Conservation (phyloP, 1,139 yeast species). For the Hyphopichia wangnamkhiaoensis region DNA sequence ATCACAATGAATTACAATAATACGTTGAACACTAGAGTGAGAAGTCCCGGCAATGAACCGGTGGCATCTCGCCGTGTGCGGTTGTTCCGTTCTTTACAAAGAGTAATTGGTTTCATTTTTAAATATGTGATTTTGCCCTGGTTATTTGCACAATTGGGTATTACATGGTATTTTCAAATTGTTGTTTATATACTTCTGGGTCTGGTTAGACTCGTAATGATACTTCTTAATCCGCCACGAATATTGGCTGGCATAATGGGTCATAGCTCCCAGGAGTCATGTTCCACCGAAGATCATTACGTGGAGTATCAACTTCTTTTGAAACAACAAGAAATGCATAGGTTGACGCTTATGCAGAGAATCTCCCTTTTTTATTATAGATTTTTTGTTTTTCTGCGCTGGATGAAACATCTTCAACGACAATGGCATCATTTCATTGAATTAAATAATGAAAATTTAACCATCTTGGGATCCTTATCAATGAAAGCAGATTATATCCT, state of each 20-base stretch:
- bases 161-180: constrained; percentile 3
- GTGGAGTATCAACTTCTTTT: constrained; percentile 2
- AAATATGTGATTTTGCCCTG: constrained; percentile 5
- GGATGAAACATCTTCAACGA: neutral
- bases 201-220: neutral
- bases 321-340: neutral
- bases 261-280: too few species aligned
- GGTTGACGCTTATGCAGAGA: constrained; percentile 2
- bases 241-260: too few species aligned
- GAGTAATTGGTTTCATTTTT: constrained; percentile 2
- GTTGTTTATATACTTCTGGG: neutral
- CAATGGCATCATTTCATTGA: neutral
- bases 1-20: constrained; percentile 9
- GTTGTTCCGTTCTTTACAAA: neutral
- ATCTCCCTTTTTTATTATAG: constrained; percentile 2
- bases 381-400: neutral
- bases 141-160: constrained; percentile 7
- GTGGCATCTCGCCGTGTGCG: constrained; percentile 4
- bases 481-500: constrained; percentile 19
- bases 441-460: neutral
- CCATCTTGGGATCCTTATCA: neutral
- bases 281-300: too few species aligned
- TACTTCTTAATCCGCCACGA: constrained; percentile 2
- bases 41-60: neutral
- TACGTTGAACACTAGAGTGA: constrained; percentile 2